phyloP scores from a whole-genome alignment of 352 stramenopile species.

The Thalassiosira hispida region DNA sequence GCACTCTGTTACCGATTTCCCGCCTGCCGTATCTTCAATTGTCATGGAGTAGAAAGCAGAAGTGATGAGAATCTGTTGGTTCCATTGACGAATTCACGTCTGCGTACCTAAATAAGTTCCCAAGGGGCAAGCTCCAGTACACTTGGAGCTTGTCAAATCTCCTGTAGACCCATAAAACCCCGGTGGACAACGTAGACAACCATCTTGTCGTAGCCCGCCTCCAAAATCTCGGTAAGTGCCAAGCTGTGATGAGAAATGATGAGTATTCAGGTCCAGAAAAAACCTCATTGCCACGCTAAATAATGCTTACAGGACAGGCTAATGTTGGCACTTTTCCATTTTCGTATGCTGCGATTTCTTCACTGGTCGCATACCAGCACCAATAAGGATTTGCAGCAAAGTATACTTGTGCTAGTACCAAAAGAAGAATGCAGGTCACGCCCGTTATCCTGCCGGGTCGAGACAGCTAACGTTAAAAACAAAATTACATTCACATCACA shows the following conservation, averaged over 20 bases:
- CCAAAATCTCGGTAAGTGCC: slow-evolving; percentile 31
- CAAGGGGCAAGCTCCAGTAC: slow-evolving; percentile 18
- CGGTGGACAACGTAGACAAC: slow-evolving; percentile 30
- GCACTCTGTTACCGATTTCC: slow-evolving; percentile 30
- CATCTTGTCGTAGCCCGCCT: slow-evolving; percentile 9
- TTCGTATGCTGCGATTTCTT: slow-evolving; percentile 21
- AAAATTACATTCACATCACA: too few relatives aligned
- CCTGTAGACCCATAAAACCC: slow-evolving; percentile 30
- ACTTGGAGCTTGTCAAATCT: slow-evolving; percentile 19
- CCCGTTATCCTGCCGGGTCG: too few relatives aligned
- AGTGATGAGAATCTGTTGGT: background rate
- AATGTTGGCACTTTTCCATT: slow-evolving; percentile 21
- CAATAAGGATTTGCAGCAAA: slow-evolving; percentile 22
- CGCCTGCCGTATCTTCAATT: slow-evolving; percentile 23
- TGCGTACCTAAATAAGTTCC: slow-evolving; percentile 29
- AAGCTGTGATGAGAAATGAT: slow-evolving; percentile 12
- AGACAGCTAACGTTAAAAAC: too few relatives aligned
- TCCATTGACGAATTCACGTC: background rate
- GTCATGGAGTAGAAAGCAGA: background rate
- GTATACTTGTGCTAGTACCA: slow-evolving; percentile 1
- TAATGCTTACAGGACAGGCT: slow-evolving; percentile 14
- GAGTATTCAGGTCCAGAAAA: background rate
- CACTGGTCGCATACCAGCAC: slow-evolving; percentile 17
- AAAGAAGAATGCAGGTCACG: background rate
- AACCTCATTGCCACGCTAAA: background rate